A percentile compares a stretch with the other conserved stretches of the same genome.
Conservation (phyloP, 2,329 filamentous ascomycete species). For the Trichoderma endophyticum region DNA sequence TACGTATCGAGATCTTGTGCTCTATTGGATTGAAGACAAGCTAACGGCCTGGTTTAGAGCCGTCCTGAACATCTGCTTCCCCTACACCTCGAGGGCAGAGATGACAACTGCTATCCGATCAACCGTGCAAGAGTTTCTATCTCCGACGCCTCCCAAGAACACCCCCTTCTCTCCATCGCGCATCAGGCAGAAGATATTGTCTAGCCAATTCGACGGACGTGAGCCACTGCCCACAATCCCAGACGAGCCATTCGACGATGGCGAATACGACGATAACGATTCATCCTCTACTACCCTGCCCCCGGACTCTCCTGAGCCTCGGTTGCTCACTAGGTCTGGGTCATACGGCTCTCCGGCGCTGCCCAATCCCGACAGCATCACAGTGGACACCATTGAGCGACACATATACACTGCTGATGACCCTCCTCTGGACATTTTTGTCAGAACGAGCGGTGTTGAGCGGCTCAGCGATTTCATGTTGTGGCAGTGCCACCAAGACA, state of each 20-base stretch:
- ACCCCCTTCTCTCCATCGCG: constrained; percentile 83
- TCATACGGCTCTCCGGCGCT: constrained; percentile 40
- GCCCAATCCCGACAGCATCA: constrained; percentile 82
- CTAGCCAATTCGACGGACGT: constrained; percentile 54
- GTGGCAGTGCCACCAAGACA: constrained; percentile 94
- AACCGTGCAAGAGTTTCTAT: constrained; percentile 83
- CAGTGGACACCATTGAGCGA: constrained; percentile 71
- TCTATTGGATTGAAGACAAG: too few relatives aligned
- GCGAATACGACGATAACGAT: constrained; percentile 43
- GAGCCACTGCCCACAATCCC: constrained; percentile 49
- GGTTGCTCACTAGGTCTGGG: constrained; percentile 31
- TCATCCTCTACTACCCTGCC: constrained; percentile 61
- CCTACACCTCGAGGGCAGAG: constrained; percentile 93
- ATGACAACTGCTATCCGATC: constrained; percentile 86
- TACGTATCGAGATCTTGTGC: constrained; percentile 35
- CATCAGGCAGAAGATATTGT: constrained; percentile 81
- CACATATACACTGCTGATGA: constrained; percentile 86
- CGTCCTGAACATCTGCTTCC: constrained; percentile 90
- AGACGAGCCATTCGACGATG: constrained; percentile 45
- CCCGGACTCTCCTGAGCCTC: constrained; percentile 50
- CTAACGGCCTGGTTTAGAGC: constrained; percentile 37
- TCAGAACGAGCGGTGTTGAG: constrained; percentile 90
- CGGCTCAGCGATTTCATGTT: constrained; percentile 97
- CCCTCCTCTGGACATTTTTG: constrained; percentile 84
- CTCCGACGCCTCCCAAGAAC: constrained; percentile 61